These are phyloP conservation scores for Sarcodon sp. DNA, from an alignment of 768 basidiomycete genomes.

Conservation along the genomic window DNA sequence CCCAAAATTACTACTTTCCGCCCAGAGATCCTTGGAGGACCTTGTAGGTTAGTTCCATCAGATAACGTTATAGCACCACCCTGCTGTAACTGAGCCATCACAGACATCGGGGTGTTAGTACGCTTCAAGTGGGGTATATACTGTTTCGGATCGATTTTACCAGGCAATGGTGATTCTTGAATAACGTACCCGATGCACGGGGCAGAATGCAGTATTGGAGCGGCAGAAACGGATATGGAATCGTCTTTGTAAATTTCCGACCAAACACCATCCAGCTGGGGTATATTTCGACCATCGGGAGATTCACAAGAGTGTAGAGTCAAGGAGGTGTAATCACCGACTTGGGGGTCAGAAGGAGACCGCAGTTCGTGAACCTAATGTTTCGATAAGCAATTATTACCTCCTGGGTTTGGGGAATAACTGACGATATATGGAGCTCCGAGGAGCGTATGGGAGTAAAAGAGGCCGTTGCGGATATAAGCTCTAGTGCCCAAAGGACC, in stretches of 20 bases:
- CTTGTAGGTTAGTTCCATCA: conserved; percentile 62
- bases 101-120: conserved; percentile 55
- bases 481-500: conserved; percentile 77
- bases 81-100: conserved; percentile 52
- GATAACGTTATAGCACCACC: conserved; percentile 50
- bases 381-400: too few relatives aligned
- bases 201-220: conserved; percentile 68
- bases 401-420: too few relatives aligned
- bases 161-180: conserved; percentile 55
- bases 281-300: conserved; percentile 48
- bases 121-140: conserved; percentile 61
- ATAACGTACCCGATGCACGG: conserved; percentile 76
- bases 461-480: conserved; percentile 58
- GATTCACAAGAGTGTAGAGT: conserved; percentile 39
- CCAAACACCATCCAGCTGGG: conserved; percentile 51
- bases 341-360: conserved; percentile 41
- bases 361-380: conserved; percentile 58
- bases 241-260: conserved; percentile 43
- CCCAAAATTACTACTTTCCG: conserved; percentile 75
- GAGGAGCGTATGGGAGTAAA: conserved; percentile 57
- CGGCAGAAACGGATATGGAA: conserved; percentile 55
- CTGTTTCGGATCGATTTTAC: conserved; percentile 58
- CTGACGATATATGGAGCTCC: conserved; percentile 46
- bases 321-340: conserved; percentile 35
- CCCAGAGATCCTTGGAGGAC: conserved; percentile 52